Evolutionary conservation across 73 alveolate genomes (phyloP).

Genomic region (Paraurostyla sp.): DNA sequence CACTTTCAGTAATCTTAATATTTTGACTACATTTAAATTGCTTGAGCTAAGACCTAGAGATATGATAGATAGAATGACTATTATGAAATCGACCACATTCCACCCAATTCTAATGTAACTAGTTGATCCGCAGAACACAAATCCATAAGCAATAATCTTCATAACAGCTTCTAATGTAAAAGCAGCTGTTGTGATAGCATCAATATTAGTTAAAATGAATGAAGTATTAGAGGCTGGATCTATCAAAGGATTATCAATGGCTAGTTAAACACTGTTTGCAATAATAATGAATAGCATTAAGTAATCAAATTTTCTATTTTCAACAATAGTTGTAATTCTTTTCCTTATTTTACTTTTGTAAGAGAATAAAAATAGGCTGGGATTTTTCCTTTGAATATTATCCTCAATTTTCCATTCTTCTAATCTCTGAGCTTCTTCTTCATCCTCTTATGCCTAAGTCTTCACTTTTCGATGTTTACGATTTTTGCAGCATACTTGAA

Average conservation of each 20-base stretch:
- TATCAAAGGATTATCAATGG: constrained; percentile 55
- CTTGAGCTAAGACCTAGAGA: neutral
- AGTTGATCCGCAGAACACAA: constrained; percentile 44
- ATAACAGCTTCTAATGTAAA: constrained; percentile 63
- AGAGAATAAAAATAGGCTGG: neutral
- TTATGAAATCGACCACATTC: constrained; percentile 37
- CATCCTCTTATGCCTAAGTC: neutral
- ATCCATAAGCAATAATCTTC: constrained; percentile 64
- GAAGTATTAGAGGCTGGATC: constrained; percentile 12
- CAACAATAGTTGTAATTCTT: neutral
- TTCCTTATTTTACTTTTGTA: neutral
- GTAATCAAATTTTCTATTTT: neutral
- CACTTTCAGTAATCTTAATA: constrained; percentile 76
- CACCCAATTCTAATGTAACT: constrained; percentile 47
- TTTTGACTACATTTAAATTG: constrained; percentile 56
- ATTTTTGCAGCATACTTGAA: neutral
- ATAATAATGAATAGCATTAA: neutral
- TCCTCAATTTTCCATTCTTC: too few species aligned
- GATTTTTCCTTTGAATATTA: too few species aligned
- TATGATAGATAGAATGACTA: neutral
- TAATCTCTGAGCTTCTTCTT: neutral
- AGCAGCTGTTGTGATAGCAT: constrained; percentile 33
- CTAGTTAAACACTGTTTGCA: neutral
- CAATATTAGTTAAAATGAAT: neutral
- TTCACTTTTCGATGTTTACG: neutral